These are phyloP conservation scores for Sugiyamaella americana DNA, from an alignment of 805 yeast species.

Conservation along the genomic window DNA sequence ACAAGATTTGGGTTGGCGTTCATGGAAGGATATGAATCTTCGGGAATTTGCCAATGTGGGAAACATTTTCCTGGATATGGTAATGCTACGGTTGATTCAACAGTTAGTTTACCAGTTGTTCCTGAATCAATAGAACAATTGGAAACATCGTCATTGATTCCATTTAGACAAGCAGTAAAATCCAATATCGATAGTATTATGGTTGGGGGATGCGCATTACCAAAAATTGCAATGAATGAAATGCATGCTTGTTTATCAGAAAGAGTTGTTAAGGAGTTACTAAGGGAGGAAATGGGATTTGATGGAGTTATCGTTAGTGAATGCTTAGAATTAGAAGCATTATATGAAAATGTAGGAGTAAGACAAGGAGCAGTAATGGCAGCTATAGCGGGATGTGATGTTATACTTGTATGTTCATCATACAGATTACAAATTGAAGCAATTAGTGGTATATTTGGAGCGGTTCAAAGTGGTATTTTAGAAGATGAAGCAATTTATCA, in stretches of 20 bases:
- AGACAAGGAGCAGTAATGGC: conserved; percentile 63
- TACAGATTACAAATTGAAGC: conserved; percentile 51
- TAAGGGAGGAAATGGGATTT: conserved; percentile 46
- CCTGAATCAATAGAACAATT: conserved; percentile 50
- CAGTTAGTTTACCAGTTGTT: conserved; percentile 54
- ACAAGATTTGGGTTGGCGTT: conserved; percentile 48
- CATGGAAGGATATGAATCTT: conserved; percentile 47
- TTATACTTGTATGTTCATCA: conserved; percentile 57
- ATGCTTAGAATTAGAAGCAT: conserved; percentile 57
- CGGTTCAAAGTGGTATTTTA: conserved; percentile 33
- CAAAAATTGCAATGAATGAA: conserved; percentile 53
- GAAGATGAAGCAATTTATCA: conserved; percentile 35
- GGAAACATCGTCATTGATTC: conserved; percentile 43
- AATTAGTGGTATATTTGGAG: conserved; percentile 37
- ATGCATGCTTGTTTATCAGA: conserved; percentile 59
- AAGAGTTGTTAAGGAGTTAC: conserved; percentile 42
- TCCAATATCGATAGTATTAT: conserved; percentile 47
- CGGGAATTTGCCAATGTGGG: conserved; percentile 50
- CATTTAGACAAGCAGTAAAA: conserved; percentile 44
- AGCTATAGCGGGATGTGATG: conserved; percentile 58
- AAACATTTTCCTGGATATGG: conserved; percentile 68
- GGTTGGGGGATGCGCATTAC: conserved; percentile 63
- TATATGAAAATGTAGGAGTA: conserved; percentile 56
- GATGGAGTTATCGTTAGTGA: conserved; percentile 55
- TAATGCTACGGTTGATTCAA: conserved; percentile 51